phyloP scores from a whole-genome alignment of 371 early-diverging fungal genomes.

The Mortierella sp. region DNA sequence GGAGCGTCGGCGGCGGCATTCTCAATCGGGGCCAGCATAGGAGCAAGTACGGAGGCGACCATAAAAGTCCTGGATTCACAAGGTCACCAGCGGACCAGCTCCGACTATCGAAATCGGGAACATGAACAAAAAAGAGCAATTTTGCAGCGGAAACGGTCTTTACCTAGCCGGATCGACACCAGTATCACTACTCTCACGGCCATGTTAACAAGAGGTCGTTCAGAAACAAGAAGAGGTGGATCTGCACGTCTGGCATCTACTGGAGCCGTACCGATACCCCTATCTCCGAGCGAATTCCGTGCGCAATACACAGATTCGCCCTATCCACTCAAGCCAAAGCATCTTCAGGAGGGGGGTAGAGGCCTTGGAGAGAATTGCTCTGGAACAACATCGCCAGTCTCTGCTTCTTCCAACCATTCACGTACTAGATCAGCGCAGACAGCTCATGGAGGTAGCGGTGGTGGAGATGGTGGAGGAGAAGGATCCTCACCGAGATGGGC shows the following conservation, averaged over 20 bases:
- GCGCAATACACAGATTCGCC: conserved; percentile 39
- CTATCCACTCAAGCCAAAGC: conserved; percentile 25
- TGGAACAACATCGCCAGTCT: not conserved
- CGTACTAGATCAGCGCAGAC: not conserved
- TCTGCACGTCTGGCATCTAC: too few relatives aligned
- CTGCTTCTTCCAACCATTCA: not conserved
- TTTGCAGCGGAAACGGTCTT: too few relatives aligned
- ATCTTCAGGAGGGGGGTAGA: conserved; percentile 11
- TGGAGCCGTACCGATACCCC: not conserved
- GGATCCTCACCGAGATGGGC: conserved; percentile 25
- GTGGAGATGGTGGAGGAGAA: too few relatives aligned
- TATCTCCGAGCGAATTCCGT: conserved; percentile 44
- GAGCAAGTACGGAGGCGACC: too few relatives aligned
- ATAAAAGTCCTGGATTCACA: too few relatives aligned
- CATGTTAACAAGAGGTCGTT: not conserved
- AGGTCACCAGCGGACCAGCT: too few relatives aligned
- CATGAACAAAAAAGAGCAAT: too few relatives aligned
- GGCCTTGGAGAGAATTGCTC: conserved; percentile 7
- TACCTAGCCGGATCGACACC: conserved; percentile 6
- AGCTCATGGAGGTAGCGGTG: too few relatives aligned
- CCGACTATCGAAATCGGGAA: too few relatives aligned
- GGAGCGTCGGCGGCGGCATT: too few relatives aligned
- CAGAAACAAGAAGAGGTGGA: conserved; percentile 6
- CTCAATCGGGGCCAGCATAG: too few relatives aligned
- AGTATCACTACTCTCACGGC: not conserved